Evolutionary conservation across 495 filamentous ascomycete species (phyloP).

Genomic region (Daldinia loculata): DNA sequence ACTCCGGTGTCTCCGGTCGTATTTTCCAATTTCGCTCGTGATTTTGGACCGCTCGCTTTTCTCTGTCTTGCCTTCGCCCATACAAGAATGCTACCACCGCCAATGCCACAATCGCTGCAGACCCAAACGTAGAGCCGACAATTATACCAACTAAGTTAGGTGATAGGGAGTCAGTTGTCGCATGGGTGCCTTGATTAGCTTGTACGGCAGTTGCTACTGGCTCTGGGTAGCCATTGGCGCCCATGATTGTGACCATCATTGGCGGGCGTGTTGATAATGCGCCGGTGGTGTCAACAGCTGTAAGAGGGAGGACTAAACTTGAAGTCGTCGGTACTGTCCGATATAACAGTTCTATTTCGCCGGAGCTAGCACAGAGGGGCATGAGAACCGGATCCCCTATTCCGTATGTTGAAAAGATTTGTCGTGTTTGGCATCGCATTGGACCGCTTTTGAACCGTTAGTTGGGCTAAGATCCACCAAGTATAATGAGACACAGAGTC

Average conservation of each 20-base stretch:
- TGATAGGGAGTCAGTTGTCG: neutral
- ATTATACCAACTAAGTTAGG: constrained; percentile 9
- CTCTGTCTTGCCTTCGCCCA: constrained; percentile 13
- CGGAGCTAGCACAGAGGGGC: constrained; percentile 11
- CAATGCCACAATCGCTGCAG: constrained; percentile 11
- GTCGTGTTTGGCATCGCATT: constrained; percentile 17
- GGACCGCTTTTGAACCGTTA: constrained; percentile 24
- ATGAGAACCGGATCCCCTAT: constrained; percentile 7
- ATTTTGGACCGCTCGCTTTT: neutral
- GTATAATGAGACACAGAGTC: neutral
- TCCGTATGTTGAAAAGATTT: constrained; percentile 17
- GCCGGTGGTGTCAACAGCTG: neutral
- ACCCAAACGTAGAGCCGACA: constrained; percentile 19
- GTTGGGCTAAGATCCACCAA: neutral
- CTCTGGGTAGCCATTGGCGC: neutral
- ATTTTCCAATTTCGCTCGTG: constrained; percentile 2
- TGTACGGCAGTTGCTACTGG: neutral
- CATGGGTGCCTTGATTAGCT: neutral
- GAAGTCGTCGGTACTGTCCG: constrained; percentile 28
- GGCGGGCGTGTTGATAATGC: neutral
- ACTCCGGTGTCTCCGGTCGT: neutral
- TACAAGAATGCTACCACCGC: constrained; percentile 21
- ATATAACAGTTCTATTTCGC: constrained; percentile 20
- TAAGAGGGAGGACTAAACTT: constrained; percentile 14
- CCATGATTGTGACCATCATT: neutral